These are phyloP conservation scores for Heliamphora ciliata DNA, from an alignment of 179 eudicot species.

Conservation along the genomic window DNA sequence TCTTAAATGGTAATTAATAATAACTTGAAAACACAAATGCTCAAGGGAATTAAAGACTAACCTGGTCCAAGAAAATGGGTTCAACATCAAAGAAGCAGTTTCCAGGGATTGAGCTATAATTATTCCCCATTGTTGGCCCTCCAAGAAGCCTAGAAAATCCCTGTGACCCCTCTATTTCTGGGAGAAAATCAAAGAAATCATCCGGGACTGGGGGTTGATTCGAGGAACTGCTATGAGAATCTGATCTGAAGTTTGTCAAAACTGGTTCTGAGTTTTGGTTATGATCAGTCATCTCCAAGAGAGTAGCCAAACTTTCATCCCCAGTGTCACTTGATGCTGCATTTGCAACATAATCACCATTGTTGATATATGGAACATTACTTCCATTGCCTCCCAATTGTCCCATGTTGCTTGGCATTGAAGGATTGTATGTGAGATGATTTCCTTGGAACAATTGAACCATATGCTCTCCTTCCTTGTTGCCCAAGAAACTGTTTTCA, in stretches of 20 bases:
- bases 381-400: not conserved
- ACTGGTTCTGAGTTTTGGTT: not conserved
- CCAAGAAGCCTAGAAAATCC: not conserved
- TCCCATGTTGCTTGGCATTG: not conserved
- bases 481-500: not conserved
- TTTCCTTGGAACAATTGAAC: not conserved
- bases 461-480: not conserved
- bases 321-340: not conserved
- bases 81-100: not conserved
- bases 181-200: slow-evolving; percentile 15
- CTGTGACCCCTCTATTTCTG: not conserved
- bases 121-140: not conserved
- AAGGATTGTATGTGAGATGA: not conserved
- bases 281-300: not conserved
- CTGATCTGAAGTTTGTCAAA: not conserved
- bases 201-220: slow-evolving; percentile 2
- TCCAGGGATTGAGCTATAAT: not conserved
- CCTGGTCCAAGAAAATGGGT: slow-evolving; percentile 1
- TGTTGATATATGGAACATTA: not conserved
- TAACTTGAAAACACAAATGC: not conserved
- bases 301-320: not conserved
- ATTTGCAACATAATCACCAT: not conserved
- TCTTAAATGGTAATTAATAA: not conserved
- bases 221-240: not conserved
- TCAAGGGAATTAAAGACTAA: not conserved